Base-by-base conservation (phyloP, 2,329 filamentous ascomycete genomes). In the Neofusicoccum laricinum region DNA sequence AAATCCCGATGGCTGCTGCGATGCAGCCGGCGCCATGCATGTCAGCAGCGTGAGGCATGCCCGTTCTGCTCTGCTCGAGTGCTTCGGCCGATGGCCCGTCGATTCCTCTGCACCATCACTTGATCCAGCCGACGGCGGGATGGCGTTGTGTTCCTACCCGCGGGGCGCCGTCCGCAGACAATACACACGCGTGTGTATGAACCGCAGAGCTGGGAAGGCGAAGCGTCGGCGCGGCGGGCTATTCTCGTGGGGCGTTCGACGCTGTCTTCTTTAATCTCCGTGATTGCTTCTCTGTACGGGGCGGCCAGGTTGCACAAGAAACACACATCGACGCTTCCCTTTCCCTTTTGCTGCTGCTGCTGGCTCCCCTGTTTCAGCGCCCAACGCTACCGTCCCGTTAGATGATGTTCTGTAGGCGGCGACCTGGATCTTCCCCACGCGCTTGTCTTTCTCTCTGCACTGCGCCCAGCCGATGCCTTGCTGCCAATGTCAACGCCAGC, bases 201-300 rank as follows among this genome's bases (percentile, higher is more conserved):
- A 57, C 53, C 53, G 38, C 53, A 43, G 21, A n/a, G 14, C 38
- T 57, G 53, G 53, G 19, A 41, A 38, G 7, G 5, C 4, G 25
- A 30, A 30, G 25, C 25, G n/a, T 6, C 17, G 7, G 17, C 12
- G 14, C 17, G 11, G 51, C 30, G 19, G 36, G 15, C 51, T 21
- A 43, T 57, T 57, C 53, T 57, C 53, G 53, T 57, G 25, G 38
- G 53, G 53, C 53, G 38, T 57, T 38, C 19, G 43, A 21, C 21
- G 53, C n/a, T 34, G 8, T 45, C n/a, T 57, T 43, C 38, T 57
- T 57, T 57, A 57, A 57, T 57, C 53, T 57, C 53, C 53, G 53
- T 17, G 8, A 32, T 36, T n/a, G 49, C 49, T 21, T 38, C 12
- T 30, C 10, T 11, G 4, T 14, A 30, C 25, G 25, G 25, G 25